Percentiles rank a stretch among this genome's conserved stretches.
Evolutionary conservation across 1,284 basidiomycete species (phyloP).

Genomic region (Puccinia hordei): DNA sequence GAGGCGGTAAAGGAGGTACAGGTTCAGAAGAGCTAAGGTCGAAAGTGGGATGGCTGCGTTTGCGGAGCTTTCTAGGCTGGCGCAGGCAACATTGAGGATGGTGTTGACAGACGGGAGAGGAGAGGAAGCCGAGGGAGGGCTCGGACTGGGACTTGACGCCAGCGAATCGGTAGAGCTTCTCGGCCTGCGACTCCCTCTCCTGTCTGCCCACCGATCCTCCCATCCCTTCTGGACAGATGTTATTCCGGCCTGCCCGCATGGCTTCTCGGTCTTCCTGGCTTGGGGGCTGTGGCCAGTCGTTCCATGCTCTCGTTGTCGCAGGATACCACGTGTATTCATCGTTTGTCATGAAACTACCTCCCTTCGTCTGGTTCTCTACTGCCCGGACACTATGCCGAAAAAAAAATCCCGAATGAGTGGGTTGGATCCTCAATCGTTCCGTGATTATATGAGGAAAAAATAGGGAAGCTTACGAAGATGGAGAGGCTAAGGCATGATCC

Average conservation of each 20-base stretch:
- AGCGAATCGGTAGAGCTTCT: not conserved
- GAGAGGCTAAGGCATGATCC: not conserved
- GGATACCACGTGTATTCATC: not conserved
- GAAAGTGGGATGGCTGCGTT: not conserved
- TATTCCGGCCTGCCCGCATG: not conserved
- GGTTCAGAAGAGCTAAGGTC: not conserved
- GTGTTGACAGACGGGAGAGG: not conserved
- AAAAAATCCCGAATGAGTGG: not conserved
- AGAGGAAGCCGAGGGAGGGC: not conserved
- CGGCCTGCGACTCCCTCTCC: not conserved
- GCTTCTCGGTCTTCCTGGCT: not conserved
- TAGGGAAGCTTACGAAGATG: not conserved
- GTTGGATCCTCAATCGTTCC: not conserved
- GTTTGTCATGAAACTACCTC: not conserved
- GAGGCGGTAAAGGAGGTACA: not conserved
- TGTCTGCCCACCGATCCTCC: not conserved
- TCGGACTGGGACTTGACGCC: conserved; percentile 29
- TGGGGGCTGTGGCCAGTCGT: not conserved
- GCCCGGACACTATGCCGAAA: not conserved
- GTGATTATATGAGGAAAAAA: not conserved
- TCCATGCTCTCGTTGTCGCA: not conserved
- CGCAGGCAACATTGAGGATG: not conserved
- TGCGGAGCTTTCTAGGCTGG: conserved; percentile 12
- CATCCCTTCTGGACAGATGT: not conserved
- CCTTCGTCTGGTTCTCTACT: not conserved